Base-by-base conservation (phyloP, 768 basidiomycete species). In the Podaxis sp. region DNA sequence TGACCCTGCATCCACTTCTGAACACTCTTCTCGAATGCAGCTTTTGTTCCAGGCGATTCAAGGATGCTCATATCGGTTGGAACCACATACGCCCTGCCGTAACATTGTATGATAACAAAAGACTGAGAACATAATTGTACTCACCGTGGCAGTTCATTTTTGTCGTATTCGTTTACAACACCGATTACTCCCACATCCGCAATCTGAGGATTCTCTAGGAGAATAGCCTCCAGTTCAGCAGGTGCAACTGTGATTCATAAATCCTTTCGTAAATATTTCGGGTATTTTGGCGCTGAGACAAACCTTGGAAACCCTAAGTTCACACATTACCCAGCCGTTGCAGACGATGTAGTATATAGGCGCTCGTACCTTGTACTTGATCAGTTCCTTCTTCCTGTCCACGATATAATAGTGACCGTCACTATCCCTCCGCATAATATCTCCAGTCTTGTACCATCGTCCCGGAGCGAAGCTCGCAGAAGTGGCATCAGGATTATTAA, bases 371-470 rank as follows among this genome's bases (percentile, higher is more conserved):
- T 84, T 83, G 70, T 86, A 84, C 66, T 85, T 84, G 66, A 85
- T 80, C 37, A 85, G 64, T 65, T 85, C 85, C 58, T 85, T 86
- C 53, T 75, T 74, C 14, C 87, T 72, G 61, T 87, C 85, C 1
- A 88, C 81, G 58, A 86, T 83, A 61, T 73, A 77, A 67, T 79
- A 85, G 65, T 77, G 84, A 0, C 88, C 89, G 3, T 88, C 79
- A n/a, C 70, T 66, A 61, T 88, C 84, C 13, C 78, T 69, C n/a
- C 79, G 62, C 1, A 77, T 81, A 18, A 91, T 76, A 67, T 91
- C 90, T 0, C 90, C 88, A 1, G 89, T 90, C 74, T 83, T 86
- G 71, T 87, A 82, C 87, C 87, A 91, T 2, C 83, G 79, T 42
- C 86, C 84, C 0, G 71, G 64, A 0, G 84, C 86, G 64, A 90